phyloP scores from a whole-genome alignment of 2,329 filamentous ascomycete species.

The Aspergillus pseudoviridinutans region DNA sequence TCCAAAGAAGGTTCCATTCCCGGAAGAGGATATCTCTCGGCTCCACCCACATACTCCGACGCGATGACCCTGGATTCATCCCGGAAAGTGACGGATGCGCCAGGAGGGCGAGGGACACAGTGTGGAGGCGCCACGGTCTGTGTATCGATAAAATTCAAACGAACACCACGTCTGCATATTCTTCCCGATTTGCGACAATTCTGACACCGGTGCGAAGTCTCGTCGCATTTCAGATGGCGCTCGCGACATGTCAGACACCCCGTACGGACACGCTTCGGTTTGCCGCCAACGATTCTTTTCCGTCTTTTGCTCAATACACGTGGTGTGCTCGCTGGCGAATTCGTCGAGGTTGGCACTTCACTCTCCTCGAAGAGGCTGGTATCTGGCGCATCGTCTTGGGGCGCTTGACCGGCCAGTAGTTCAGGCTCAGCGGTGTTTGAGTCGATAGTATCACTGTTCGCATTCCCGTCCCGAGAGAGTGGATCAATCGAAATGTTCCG shows the following conservation, averaged over 20 bases:
- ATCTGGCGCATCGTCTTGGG: constrained; percentile 3
- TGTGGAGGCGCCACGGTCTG: constrained; percentile 66
- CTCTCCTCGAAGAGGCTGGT: constrained; percentile 11
- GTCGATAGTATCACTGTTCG: not conserved
- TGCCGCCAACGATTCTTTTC: constrained; percentile 37
- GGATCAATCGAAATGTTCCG: constrained; percentile 18
- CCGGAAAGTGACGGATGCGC: constrained; percentile 72
- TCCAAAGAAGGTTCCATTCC: constrained; percentile 36
- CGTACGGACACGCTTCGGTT: constrained; percentile 82
- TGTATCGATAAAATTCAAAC: constrained; percentile 88
- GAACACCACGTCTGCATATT: constrained; percentile 77
- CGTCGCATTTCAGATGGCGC: constrained; percentile 87
- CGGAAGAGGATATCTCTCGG: constrained; percentile 64
- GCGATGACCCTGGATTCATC: constrained; percentile 90
- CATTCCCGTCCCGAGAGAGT: constrained; percentile 4
- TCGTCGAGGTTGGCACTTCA: constrained; percentile 10
- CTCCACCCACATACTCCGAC: constrained; percentile 79
- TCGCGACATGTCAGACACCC: constrained; percentile 89
- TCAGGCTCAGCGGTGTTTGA: not conserved
- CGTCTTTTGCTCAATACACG: constrained; percentile 16
- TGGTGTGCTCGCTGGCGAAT: constrained; percentile 6
- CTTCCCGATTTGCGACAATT: constrained; percentile 89
- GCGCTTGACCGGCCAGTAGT: not conserved
- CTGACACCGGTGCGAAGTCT: constrained; percentile 61
- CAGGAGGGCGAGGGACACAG: constrained; percentile 54